Base-by-base conservation (phyloP, 257 asterid genomes). In the Catharanthus roseus region DNA sequence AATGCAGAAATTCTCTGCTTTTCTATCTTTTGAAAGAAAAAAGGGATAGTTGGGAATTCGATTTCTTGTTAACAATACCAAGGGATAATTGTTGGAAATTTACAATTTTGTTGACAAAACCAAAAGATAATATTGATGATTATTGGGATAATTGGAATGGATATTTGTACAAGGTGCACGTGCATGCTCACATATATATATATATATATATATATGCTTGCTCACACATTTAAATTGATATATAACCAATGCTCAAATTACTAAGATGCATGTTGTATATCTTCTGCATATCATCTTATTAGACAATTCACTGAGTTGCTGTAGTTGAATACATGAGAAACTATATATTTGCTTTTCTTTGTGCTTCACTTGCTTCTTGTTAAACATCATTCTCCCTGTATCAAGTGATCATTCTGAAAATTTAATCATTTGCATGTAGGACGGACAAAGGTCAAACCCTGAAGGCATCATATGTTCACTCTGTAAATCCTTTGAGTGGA, bases 371-470 rank as follows among this genome's bases (percentile, higher is more conserved):
- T 61, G 67, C 26, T 33, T 33, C 6, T n/a, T 12, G 55, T 2
- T 26, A 65, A 41, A 23, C 53, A 65, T 8, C n/a, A 12, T 8
- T 36, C 24, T 53, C 16, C 26, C 5, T 16, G 28, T 70, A 16
- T 42, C 44, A 24, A 4, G 19, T n/a, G 23, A 21, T 24, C 74
- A n/a, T 13, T 49, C 78, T 75, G 73, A 77, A 39, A n/a, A 21
- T 58, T 57, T 38, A 31, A 19, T 51, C 68, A 53, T 68, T 29
- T 54, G 73, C 70, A 1, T 64, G 50, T 63, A 91, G 97, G 85
- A 81, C 86, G 51, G 97, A 89, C 65, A 87, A 83, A 83, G 97
- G 97, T 45, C 90, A 88, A 75, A 78, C 95, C 1, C 80, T 89
- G 83, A 91, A 83, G 86, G 96, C 90, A 58, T 89, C 96, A 16